A percentile compares a stretch with the other conserved stretches of the same genome.
Conservation (phyloP, 495 filamentous ascomycete genomes). For the Cercophora sp. region DNA sequence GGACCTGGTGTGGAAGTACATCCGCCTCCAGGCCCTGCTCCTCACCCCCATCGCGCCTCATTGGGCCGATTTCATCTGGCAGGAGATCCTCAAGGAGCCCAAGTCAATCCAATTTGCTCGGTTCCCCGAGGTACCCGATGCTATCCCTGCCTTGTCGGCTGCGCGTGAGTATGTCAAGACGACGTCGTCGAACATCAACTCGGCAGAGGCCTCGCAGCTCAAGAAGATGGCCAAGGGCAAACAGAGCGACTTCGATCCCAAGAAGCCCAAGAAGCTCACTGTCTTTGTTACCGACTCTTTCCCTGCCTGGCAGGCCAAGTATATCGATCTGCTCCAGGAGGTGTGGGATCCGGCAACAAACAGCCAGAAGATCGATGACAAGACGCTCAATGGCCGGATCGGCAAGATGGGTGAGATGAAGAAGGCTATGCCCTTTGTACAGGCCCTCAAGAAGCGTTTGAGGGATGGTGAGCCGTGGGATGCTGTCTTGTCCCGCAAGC, state of each 20-base stretch:
- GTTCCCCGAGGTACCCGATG: constrained; percentile 68
- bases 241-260: constrained; percentile 72
- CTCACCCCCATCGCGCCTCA: constrained; percentile 77
- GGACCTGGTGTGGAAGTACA: constrained; percentile 69
- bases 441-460: constrained; percentile 77
- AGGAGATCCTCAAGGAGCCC: constrained; percentile 74
- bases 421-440: constrained; percentile 96
- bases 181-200: constrained; percentile 75
- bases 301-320: constrained; percentile 88
- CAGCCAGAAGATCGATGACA: constrained; percentile 63
- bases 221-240: constrained; percentile 92
- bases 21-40: constrained; percentile 64
- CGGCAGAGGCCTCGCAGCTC: constrained; percentile 73
- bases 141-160: constrained; percentile 62
- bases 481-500: constrained; percentile 71
- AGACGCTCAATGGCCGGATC: constrained; percentile 68
- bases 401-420: constrained; percentile 84
- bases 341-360: constrained; percentile 39
- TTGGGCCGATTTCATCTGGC: constrained; percentile 92
- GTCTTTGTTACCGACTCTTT: constrained; percentile 75
- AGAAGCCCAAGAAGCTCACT: constrained; percentile 84
- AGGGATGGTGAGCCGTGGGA: constrained; percentile 53
- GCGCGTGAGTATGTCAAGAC: constrained; percentile 74
- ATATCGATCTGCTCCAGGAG: constrained; percentile 75
- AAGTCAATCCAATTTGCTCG: constrained; percentile 72